Percentiles rank a stretch among this genome's conserved stretches.
Conservation (phyloP, 2,329 filamentous ascomycete species). For the Cladophialophora immunda region DNA sequence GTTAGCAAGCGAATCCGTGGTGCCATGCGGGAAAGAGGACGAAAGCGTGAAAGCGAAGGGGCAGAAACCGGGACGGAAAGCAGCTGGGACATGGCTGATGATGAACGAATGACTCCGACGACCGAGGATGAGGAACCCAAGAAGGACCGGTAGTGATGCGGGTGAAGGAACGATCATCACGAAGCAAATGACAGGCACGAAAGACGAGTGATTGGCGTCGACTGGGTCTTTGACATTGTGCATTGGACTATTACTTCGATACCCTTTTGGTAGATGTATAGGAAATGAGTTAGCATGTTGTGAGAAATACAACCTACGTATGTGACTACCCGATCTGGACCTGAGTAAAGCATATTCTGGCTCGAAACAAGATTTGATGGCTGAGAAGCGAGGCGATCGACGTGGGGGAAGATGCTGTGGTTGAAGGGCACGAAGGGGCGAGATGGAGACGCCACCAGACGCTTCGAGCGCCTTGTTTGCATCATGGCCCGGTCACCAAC, state of each 20-base stretch:
- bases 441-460: not conserved
- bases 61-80: conserved; percentile 38
- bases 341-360: not conserved
- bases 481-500: not conserved
- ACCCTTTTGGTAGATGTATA: not conserved
- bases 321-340: no score
- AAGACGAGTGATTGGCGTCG: not conserved
- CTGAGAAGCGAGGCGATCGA: not conserved
- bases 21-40: conserved; percentile 82
- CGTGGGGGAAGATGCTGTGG: not conserved
- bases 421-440: no score
- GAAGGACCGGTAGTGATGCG: conserved; percentile 35
- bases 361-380: not conserved
- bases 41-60: conserved; percentile 53
- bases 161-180: not conserved
- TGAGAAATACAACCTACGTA: not conserved
- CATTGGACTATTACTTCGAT: not conserved
- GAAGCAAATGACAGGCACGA: not conserved
- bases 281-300: not conserved
- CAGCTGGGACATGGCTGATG: conserved; percentile 41
- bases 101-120: conserved; percentile 35
- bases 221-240: not conserved
- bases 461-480: not conserved
- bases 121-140: conserved; percentile 42
- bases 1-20: conserved; percentile 84